These are phyloP conservation scores for Colletotrichum shisoi DNA, from an alignment of 2,329 filamentous ascomycete species.

Conservation along the genomic window DNA sequence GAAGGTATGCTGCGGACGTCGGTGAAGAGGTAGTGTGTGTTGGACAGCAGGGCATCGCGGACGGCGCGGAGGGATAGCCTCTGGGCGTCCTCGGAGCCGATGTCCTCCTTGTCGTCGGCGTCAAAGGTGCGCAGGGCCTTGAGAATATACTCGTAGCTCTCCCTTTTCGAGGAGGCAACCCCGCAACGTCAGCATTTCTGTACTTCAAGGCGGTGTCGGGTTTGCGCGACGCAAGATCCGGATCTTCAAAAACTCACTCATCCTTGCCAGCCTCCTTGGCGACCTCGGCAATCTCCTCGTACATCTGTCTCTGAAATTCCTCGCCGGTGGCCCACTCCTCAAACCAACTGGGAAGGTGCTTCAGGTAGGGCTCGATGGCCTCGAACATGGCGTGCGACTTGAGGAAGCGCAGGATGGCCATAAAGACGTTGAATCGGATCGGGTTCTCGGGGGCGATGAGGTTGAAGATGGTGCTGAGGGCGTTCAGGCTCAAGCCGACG, in stretches of 20 bases:
- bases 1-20: conserved; percentile 83
- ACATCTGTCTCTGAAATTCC: conserved; percentile 85
- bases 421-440: conserved; percentile 87
- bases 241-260: conserved; percentile 62
- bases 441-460: conserved; percentile 79
- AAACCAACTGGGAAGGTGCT: conserved; percentile 83
- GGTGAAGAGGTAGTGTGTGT: conserved; percentile 73
- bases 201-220: not conserved
- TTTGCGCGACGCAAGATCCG: not conserved
- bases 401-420: conserved; percentile 86
- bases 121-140: conserved; percentile 70
- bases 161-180: conserved; percentile 47
- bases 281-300: conserved; percentile 80
- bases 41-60: conserved; percentile 62
- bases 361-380: conserved; percentile 81
- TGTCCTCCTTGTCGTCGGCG: conserved; percentile 61
- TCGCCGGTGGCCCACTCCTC: conserved; percentile 81
- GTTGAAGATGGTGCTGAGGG: conserved; percentile 97
- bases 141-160: conserved; percentile 72
- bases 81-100: conserved; percentile 67
- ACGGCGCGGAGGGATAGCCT: conserved; percentile 66
- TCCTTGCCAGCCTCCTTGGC: conserved; percentile 80
- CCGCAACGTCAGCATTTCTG: conserved; percentile 16
- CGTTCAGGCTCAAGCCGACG: conserved; percentile 83
- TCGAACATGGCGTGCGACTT: conserved; percentile 80